phyloP scores from a whole-genome alignment of 208 protist genomes.

The Acanthamoeba sp. region DNA sequence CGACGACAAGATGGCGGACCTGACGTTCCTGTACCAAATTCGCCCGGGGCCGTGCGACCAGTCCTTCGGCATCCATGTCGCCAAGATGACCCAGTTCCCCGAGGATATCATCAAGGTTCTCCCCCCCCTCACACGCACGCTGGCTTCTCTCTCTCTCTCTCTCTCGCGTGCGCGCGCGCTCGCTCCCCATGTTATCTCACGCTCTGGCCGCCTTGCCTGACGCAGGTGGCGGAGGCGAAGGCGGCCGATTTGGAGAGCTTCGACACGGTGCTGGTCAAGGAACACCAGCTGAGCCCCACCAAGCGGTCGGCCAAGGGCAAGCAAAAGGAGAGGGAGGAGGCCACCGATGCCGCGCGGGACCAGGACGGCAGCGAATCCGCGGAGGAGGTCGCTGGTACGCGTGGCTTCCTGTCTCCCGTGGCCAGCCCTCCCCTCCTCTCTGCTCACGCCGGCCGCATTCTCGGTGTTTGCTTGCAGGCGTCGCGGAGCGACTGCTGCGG shows the following conservation, averaged over 20 bases:
- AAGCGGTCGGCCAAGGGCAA: neutral
- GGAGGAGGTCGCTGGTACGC: neutral
- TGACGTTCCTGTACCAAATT: conserved; percentile 80
- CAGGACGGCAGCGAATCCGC: neutral
- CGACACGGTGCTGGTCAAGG: conserved; percentile 48
- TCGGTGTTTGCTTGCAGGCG: neutral
- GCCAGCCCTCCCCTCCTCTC: neutral
- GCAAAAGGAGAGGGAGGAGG: neutral
- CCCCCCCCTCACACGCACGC: too few species aligned
- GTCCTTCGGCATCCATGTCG: conserved; percentile 94
- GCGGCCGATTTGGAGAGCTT: conserved; percentile 88
- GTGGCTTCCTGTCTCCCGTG: neutral
- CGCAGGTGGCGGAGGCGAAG: conserved; percentile 86
- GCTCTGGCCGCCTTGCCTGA: too few species aligned
- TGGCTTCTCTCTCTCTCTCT: neutral
- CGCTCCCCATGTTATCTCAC: too few species aligned
- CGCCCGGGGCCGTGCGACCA: conserved; percentile 86
- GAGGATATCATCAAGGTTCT: conserved; percentile 80
- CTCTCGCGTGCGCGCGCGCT: neutral
- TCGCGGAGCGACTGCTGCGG: neutral
- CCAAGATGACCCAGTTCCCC: conserved; percentile 92
- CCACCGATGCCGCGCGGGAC: neutral
- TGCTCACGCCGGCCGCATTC: too few species aligned
- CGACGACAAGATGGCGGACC: conserved; percentile 22
- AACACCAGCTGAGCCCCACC: conserved; percentile 32